These are phyloP conservation scores for Penicillium canescens DNA, from an alignment of 495 filamentous ascomycete species.

Conservation along the genomic window DNA sequence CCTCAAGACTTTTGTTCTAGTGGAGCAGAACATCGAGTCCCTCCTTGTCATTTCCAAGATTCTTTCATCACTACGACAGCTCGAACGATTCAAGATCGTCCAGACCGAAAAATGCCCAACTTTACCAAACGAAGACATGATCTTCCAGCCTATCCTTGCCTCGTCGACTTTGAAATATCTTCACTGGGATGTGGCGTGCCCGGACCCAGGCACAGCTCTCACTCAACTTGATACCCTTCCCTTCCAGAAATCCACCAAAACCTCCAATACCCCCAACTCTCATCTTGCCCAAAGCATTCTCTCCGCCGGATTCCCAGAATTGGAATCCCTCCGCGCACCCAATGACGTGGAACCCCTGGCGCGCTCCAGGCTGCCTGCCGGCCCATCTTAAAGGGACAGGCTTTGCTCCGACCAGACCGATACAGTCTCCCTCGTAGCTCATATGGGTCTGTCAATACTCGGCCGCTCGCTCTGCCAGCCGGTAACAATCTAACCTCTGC, in stretches of 20 bases:
- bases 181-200: slow-evolving; percentile 78
- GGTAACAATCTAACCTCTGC: slow-evolving; percentile 49
- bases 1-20: slow-evolving; percentile 61
- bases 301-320: slow-evolving; percentile 66
- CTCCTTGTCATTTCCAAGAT: slow-evolving; percentile 74
- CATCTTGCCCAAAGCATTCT: slow-evolving; percentile 74
- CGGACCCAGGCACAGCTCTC: slow-evolving; percentile 40
- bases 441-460: slow-evolving; percentile 44
- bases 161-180: slow-evolving; percentile 65
- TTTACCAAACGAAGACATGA: slow-evolving; percentile 57
- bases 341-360: slow-evolving; percentile 69
- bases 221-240: slow-evolving; percentile 41
- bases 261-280: slow-evolving; percentile 57
- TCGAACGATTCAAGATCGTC: slow-evolving; percentile 69
- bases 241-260: slow-evolving; percentile 37
- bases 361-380: slow-evolving; percentile 69
- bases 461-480: slow-evolving; percentile 43
- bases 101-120: slow-evolving; percentile 62
- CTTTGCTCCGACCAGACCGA: slow-evolving; percentile 49
- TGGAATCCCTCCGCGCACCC: slow-evolving; percentile 68
- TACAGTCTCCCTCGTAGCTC: slow-evolving; percentile 50
- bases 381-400: slow-evolving; percentile 52
- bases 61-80: slow-evolving; percentile 60
- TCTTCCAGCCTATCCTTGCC: slow-evolving; percentile 69
- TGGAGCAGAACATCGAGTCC: slow-evolving; percentile 66